Evolutionary conservation across 495 filamentous ascomycete genomes (phyloP), one percentile per base, ranked within the genome.

Genomic region (Aspergillus incahuasiensis): DNA sequence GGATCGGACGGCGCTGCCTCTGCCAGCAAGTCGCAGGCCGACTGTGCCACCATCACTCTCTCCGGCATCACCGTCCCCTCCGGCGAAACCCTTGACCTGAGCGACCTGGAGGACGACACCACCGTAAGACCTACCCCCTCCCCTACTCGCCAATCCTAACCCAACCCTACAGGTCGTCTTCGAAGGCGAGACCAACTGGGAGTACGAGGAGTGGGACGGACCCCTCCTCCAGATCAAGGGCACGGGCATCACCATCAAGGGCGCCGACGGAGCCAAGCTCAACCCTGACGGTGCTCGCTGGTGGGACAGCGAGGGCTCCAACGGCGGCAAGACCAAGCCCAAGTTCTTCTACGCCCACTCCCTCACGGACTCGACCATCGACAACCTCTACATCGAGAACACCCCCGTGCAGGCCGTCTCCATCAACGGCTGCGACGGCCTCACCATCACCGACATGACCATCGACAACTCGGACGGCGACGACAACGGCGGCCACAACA

Each of bases 351-450:
- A 71, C 38, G 77, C 75, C 5, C 74, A 78, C 57, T 48, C 59
- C 20, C 58, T 80, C 16, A 68, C 44, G 40, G 38, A 46, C 0
- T 79, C 76, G 0, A 66, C 63, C 18, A 81, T 82, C 68, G 65
- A 56, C 11, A 64, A 68, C 35, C 60, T 82, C 15, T 62, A 76
- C 20, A 73, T 82, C 52, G 49, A 75, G 62, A 86, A 88, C 62
- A 79, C 81, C 8, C 86, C 85, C 0, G 82, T 88, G 6, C 86
- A 88, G 49, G 75, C 69, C 20, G 79, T 88, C 60, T 79, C 73
- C 59, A 80, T 88, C 56, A 75, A 82, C 59, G 43, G 52, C 12
- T 66, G 66, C 5, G 64, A 73, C 11, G 72, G 75, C 20, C 67
- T 87, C 8, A 79, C 71, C 0, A 47, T 89, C 25, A 68, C 64